Conservation (phyloP, 2,329 filamentous ascomycete genomes). For the Colletotrichum aenigma region DNA sequence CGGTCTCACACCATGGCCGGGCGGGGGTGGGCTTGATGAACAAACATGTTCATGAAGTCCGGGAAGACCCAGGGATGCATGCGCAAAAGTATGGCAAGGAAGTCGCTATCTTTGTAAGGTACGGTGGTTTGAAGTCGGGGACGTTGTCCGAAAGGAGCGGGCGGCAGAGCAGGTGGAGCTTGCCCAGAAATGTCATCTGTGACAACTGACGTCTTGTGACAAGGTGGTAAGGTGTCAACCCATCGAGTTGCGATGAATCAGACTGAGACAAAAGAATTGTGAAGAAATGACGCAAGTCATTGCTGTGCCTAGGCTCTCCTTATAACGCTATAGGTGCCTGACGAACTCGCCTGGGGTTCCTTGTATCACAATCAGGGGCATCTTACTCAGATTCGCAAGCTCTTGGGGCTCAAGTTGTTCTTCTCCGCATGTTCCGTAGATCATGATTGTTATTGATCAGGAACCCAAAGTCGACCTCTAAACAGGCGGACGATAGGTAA, state of each 20-base stretch:
- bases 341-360: neutral
- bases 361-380: neutral
- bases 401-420: no score
- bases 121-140: neutral
- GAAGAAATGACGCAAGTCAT: neutral
- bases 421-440: neutral
- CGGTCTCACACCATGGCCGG: neutral
- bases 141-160: neutral
- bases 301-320: neutral
- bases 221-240: conserved; percentile 1
- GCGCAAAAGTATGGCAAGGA: neutral
- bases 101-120: neutral
- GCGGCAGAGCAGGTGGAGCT: neutral
- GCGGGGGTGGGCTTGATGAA: neutral
- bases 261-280: neutral
- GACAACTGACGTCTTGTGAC: conserved; percentile 18
- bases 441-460: neutral
- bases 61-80: neutral
- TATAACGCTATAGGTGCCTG: neutral
- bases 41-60: conserved; percentile 9
- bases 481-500: neutral
- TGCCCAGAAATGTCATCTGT: conserved; percentile 4
- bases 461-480: neutral
- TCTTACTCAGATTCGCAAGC: neutral
- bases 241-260: conserved; percentile 10